Percentiles rank a stretch among this genome's conserved stretches.
phyloP scores from a whole-genome alignment of 345 rosid species.

The Euclidium syriacum region DNA sequence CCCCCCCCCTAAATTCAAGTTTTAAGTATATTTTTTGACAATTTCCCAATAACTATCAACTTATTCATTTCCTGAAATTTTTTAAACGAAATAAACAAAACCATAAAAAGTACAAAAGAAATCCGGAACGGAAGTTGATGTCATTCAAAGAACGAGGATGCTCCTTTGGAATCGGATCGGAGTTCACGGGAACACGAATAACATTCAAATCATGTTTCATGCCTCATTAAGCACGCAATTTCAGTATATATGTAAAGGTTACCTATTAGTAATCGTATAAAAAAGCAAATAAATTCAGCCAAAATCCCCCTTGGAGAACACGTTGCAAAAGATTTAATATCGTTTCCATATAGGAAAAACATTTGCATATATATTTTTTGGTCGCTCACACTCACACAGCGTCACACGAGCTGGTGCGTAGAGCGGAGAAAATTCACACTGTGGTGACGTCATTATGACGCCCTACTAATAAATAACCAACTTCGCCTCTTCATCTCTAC shows the following conservation, averaged over 20 bases:
- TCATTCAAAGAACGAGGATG: conserved; percentile 15
- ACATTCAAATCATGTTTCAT: conserved; percentile 23
- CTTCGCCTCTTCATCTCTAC: conserved; percentile 26
- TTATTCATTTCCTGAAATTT: background rate
- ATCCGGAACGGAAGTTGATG: conserved; percentile 10
- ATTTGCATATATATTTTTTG: no score
- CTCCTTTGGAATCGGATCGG: conserved; percentile 10
- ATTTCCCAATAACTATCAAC: no score
- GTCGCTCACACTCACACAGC: background rate
- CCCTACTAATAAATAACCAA: conserved; percentile 21
- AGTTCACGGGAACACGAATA: background rate
- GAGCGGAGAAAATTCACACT: background rate
- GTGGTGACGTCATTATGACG: conserved; percentile 11
- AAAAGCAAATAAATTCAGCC: no score
- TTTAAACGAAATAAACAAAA: background rate
- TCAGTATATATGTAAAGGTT: background rate
- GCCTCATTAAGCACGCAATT: conserved; percentile 15
- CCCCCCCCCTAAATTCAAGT: no score
- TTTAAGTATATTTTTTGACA: background rate
- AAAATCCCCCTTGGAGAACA: background rate
- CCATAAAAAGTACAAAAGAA: background rate
- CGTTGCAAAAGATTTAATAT: background rate
- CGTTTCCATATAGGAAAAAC: background rate
- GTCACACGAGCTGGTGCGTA: conserved; percentile 4
- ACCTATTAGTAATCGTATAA: background rate